Conservation (phyloP, 345 rosid species). For the Linum lewisii region DNA sequence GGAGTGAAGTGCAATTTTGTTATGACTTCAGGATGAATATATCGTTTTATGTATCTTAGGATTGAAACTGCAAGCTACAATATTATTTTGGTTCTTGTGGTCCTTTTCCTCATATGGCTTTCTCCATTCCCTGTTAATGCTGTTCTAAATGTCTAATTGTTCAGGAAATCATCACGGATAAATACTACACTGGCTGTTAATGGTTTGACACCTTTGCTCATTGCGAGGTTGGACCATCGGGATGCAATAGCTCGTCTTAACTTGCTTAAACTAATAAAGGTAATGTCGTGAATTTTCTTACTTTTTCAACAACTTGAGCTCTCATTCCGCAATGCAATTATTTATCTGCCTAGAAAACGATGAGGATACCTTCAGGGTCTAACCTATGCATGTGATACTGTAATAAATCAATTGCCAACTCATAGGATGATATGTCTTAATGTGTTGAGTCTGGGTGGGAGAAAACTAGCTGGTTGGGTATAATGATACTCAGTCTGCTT, state of each 20-base stretch:
- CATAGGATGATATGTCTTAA: not conserved
- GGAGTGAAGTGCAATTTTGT: no score
- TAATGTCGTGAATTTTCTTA: constrained; percentile 3
- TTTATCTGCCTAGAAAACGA: no score
- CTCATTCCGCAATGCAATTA: not conserved
- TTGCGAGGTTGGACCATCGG: constrained; percentile 83
- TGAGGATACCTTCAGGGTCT: no score
- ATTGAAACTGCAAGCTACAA: not conserved
- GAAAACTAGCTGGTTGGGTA: no score
- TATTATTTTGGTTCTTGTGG: not conserved
- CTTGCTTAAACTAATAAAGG: constrained; percentile 91
- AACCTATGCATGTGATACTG: no score
- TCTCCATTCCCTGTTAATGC: not conserved
- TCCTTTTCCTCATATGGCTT: not conserved
- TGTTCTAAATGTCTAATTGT: not conserved
- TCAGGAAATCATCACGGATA: constrained; percentile 89
- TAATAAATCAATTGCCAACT: no score
- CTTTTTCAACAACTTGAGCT: not conserved
- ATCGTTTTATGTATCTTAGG: not conserved
- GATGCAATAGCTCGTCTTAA: constrained; percentile 97
- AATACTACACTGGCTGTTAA: constrained; percentile 91
- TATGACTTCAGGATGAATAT: no score
- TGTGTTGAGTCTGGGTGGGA: no score
- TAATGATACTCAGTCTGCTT: not conserved
- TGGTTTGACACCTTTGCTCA: constrained; percentile 87